Evolutionary conservation across 2,329 filamentous ascomycete genomes (phyloP), one percentile per base, ranked within the genome.

Genomic region (Diaporthe ilicicola): DNA sequence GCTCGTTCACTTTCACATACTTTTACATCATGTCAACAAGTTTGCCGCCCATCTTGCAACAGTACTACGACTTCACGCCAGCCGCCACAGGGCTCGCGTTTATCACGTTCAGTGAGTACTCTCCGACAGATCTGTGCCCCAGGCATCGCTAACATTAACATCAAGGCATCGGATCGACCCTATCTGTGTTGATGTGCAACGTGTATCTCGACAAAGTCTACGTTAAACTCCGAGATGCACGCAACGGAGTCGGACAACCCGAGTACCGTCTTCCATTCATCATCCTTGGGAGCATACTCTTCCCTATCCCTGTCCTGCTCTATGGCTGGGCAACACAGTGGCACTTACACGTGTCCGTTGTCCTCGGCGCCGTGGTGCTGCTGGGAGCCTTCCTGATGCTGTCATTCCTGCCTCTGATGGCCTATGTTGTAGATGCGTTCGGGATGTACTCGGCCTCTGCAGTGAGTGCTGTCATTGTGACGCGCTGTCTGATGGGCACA

Each of bases 361-460:
- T 89, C 22, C 78, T 90, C 0, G 34, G 84, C 0, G 77, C 81
- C 0, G 81, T 87, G 0, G 82, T 76, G 3, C n/a, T 85, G 1
- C 77, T 88, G 7, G 88, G 88, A 13, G 76, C 81, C 24, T 79
- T 82, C 5, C 76, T 87, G 2, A 79, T 86, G 61, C 76, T 89
- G 2, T 80, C 81, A 4, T 80, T 85, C 56, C 76, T 90, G 24
- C 87, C 88, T 0, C 69, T 89, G 2, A 85, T 84, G 69, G 83
- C 87, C 0, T 90, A 89, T 73, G 82, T 89, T 0, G 87, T 90
- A 2, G 88, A 90, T 71, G 86, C 87, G 0, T 88, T 85, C 70
- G 86, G 87, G 0, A 71, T 87, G 7, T 89, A 87, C 74, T 85
- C 87, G 1, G 88, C 88, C 0, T 88, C 86, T 13, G 87, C 87